Base-by-base conservation (phyloP, 306 rosid genomes). In the Acmispon strigosus region DNA sequence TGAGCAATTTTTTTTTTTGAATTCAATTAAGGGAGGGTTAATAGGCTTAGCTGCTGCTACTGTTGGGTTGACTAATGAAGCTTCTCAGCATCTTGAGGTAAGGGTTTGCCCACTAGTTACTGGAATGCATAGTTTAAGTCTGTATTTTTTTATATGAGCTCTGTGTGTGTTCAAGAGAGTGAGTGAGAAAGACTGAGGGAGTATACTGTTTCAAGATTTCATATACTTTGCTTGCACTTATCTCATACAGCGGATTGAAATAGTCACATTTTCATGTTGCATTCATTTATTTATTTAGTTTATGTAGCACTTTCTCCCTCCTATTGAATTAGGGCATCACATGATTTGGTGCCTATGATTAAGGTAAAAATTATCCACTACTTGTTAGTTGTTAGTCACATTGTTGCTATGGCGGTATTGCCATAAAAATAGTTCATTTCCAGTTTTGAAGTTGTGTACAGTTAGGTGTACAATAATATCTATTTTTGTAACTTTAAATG, bases 31-130 rank as follows among this genome's bases (percentile, higher is more conserved):
- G 98, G 99, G 99, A 68, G 99, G 99, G 73, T 82, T 94, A 89
- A 91, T 94, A 63, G 92, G 97, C 53, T 83, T 94, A 70, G 99
- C 97, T 63, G 99, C 97, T 70, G 95, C 91, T 10, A 91, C 97
- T n/a, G 97, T 94, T 76, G 99, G 96, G 62, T 82, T 94, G 90
- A 76, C 87, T 75, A 67, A 76, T 51, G 97, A 77, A 69, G 99
- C 99, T 6, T 73, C 92, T 75, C 96, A 89, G 58, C 97, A 94
- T 89, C 99, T 94, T 52, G 99, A 91, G 91, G 99, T 91, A 79
- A 83, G 80, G 70, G 45, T 0, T 69, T 76, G 51, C 32, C 49
- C 22, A 19, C 42, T 57, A 18, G 65, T 72, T 69, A 53, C 64
- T 54, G 8, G 13, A 13, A 43, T 49, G 12, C 51, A 37, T 4